phyloP scores from a whole-genome alignment of 2,329 filamentous ascomycete species.

The Fusarium pseudonygamai region DNA sequence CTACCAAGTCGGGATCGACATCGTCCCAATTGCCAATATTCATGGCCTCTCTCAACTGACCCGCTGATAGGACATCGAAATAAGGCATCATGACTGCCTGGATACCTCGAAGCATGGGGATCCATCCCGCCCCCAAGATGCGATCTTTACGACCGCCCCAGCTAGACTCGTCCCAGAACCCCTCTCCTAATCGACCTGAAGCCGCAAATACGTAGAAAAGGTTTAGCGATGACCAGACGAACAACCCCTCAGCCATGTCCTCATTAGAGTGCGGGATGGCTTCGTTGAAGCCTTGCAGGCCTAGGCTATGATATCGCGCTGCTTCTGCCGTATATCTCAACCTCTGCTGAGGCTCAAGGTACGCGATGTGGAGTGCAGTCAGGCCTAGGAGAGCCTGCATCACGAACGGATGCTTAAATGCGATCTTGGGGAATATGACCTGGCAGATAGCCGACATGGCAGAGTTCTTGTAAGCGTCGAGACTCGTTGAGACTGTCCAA shows the following conservation, averaged over 20 bases:
- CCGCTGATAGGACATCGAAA: fast-evolving
- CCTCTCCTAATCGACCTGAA: background rate
- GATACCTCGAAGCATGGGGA: background rate
- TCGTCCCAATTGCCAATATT: background rate
- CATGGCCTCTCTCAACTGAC: background rate
- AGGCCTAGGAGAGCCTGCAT: background rate
- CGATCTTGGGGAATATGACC: background rate
- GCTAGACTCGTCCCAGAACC: background rate
- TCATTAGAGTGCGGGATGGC: fast-evolving
- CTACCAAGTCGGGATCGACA: background rate
- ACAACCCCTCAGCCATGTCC: background rate
- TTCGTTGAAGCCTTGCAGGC: background rate
- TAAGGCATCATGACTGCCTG: background rate
- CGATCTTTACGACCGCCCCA: background rate
- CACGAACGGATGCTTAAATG: background rate
- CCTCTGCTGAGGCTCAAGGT: background rate
- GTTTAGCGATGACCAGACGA: slow-evolving; percentile 5
- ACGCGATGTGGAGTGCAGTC: background rate
- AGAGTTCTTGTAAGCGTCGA: slow-evolving; percentile 3
- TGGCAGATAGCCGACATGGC: background rate
- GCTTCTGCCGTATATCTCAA: background rate
- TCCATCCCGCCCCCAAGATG: background rate
- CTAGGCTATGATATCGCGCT: background rate
- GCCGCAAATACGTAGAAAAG: background rate
- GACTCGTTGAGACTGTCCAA: background rate